These are phyloP conservation scores for Tulasnella sp. DNA, from an alignment of 768 basidiomycete genomes.

Conservation along the genomic window DNA sequence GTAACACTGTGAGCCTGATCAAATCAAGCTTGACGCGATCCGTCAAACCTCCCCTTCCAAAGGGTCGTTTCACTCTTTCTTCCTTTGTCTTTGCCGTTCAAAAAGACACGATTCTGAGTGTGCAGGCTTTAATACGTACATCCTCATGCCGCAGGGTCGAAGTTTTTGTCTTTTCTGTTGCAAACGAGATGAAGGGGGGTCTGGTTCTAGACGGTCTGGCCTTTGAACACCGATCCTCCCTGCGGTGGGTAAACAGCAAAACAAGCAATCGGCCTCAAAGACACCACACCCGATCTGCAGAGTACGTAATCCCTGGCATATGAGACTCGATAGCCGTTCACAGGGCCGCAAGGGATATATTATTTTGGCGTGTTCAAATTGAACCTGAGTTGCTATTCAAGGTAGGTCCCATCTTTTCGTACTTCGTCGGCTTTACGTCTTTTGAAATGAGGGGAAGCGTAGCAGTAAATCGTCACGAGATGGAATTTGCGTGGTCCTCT, in stretches of 20 bases:
- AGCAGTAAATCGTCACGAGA: not conserved
- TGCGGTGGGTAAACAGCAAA: not conserved
- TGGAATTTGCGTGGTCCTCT: not conserved
- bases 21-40: not conserved
- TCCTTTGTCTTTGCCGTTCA: not conserved
- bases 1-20: not conserved
- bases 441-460: not conserved
- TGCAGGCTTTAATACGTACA: not conserved
- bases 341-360: not conserved
- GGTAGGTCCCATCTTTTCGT: too few relatives aligned
- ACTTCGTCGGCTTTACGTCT: not conserved
- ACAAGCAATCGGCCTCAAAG: not conserved
- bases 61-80: not conserved
- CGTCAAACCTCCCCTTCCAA: not conserved
- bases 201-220: not conserved
- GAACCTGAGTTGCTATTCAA: not conserved
- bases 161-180: not conserved
- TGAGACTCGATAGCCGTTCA: conserved; percentile 1
- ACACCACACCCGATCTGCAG: not conserved
- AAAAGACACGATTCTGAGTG: not conserved
- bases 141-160: not conserved
- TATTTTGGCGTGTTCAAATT: not conserved
- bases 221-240: not conserved
- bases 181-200: not conserved
- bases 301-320: not conserved